Conservation (phyloP, 2,329 filamentous ascomycete species). For the Volutella citrinella region DNA sequence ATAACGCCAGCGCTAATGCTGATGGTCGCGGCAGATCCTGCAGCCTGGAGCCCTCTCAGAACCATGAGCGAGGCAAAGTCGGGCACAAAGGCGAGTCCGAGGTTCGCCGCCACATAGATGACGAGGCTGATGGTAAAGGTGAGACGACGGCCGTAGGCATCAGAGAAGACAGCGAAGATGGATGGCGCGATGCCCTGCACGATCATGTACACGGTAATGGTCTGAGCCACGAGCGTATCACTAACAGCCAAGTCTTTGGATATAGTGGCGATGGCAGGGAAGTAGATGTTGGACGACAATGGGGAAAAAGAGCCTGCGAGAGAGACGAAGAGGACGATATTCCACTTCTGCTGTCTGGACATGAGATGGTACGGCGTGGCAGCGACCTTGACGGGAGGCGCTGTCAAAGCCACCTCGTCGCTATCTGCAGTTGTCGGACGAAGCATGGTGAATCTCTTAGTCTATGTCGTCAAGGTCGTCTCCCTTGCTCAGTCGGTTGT, state of each 20-base stretch:
- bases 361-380: conserved; percentile 6
- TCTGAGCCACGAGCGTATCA: conserved; percentile 30
- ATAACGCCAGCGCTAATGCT: conserved; percentile 23
- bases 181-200: conserved; percentile 43
- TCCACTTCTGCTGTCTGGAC: conserved; percentile 11
- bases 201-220: conserved; percentile 39
- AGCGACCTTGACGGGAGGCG: too few species aligned
- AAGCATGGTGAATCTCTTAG: too few species aligned
- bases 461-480: too few species aligned
- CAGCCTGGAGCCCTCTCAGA: conserved; percentile 16
- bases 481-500: too few species aligned
- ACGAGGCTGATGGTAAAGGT: conserved; percentile 7
- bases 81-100: too few species aligned
- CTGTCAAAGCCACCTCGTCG: too few species aligned
- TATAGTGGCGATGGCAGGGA: conserved; percentile 23
- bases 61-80: too few species aligned
- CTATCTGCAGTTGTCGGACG: too few species aligned
- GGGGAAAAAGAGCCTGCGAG: conserved; percentile 18
- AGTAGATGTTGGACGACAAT: conserved; percentile 25
- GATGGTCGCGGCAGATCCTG: conserved; percentile 18
- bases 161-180: conserved; percentile 40
- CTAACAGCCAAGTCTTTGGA: conserved; percentile 19
- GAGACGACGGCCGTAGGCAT: conserved; percentile 20
- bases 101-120: conserved; percentile 11
- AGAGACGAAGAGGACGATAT: conserved; percentile 22